A percentile compares a stretch with the other conserved stretches of the same genome.
phyloP scores from a whole-genome alignment of 257 asterid species.

The Lycium ferocissimum region DNA sequence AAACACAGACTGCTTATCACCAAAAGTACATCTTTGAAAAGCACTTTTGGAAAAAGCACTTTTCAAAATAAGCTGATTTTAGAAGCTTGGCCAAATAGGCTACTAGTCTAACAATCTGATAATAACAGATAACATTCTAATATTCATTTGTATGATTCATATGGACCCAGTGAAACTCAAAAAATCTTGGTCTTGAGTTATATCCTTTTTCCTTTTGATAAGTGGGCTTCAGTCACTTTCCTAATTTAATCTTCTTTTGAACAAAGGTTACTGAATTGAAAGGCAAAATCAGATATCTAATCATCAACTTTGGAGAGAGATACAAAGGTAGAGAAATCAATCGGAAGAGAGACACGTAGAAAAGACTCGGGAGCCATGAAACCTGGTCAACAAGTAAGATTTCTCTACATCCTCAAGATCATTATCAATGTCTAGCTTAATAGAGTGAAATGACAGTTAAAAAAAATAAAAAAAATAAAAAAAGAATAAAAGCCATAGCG shows the following conservation, averaged over 20 bases:
- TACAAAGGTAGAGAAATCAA: not conserved
- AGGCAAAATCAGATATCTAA: not conserved
- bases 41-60: no score
- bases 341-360: not conserved
- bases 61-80: no score
- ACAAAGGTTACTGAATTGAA: conserved; percentile 19
- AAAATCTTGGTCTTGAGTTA: not conserved
- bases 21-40: no score
- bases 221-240: not conserved
- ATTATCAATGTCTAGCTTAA: conserved; percentile 9
- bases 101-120: not conserved
- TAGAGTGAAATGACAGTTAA: not conserved
- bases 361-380: conserved; percentile 17
- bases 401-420: not conserved
- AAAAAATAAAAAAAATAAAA: no score
- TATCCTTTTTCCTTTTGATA: not conserved
- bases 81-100: no score
- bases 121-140: not conserved
- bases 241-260: not conserved
- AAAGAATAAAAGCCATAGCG: not conserved
- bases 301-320: conserved; percentile 10
- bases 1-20: no score
- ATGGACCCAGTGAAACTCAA: not conserved
- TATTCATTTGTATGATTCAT: not conserved
- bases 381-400: conserved; percentile 7